Base-by-base conservation (phyloP, 164 flowering plant species). In the Chimonanthus praecox region DNA sequence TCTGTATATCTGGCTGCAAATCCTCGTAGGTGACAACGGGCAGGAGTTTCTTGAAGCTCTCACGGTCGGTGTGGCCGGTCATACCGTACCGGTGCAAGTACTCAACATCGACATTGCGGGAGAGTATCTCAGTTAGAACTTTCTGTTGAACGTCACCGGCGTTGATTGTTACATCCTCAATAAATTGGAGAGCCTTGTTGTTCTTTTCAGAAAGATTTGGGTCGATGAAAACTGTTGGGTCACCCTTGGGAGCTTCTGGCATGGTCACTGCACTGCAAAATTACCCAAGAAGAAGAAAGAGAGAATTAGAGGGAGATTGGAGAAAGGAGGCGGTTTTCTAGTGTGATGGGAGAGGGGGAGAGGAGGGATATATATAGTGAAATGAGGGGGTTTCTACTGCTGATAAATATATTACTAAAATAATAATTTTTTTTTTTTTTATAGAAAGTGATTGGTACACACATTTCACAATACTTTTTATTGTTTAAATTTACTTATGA, bases 11-110 rank as follows among this genome's bases (percentile, higher is more conserved):
- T 21, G 89, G 83, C 49, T 87, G 86, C 33, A 93, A 70, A 62
- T 89, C 89, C 54, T 93, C 98, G 73, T 93, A 93, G 43, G 83
- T 81, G 70, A 89, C 84, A 49, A 91, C 93, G 65, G 98, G 98
- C 67, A 91, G 67, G 82, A 80, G 13, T 67, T 84, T 88, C 83
- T 93, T 93, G 87, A 93, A 93, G 74, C 85, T 80, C 54, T 88
- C 89, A 0, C 94, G 80, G 80, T 93, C 94, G 5, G 89, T 82
- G 9, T 78, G 82, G 7, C 92, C 98, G 47, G 75, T 63, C 13
- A 93, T 90, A 67, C 86, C 91, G 67, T 84, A 83, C 2, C 88
- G 80, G 4, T 77, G 79, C 66, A 93, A 72, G 83, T 93, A 93
- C 82, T 93, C 98, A 6, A 88, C 97, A 61, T 83, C 77, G 74